Percentiles rank a stretch among this genome's conserved stretches.
phyloP scores from a whole-genome alignment of 805 yeast genomes.

The Starmerella stigmatis region DNA sequence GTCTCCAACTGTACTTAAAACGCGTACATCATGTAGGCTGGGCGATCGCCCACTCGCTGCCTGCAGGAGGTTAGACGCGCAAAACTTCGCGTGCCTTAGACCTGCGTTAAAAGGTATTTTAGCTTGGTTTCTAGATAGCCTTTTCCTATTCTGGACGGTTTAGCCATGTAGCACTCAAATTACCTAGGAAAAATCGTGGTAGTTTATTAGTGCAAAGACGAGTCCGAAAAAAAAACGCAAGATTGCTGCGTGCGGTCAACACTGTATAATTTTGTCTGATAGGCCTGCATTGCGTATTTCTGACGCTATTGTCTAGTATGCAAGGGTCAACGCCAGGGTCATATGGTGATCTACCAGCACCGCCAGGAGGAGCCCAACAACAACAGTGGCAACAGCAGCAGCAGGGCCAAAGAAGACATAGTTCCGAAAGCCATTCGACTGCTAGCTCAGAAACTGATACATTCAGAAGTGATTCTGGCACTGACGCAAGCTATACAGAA shows the following conservation, averaged over 20 bases:
- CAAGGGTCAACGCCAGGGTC: conserved; percentile 12
- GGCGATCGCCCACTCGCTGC: not conserved
- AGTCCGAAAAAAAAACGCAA: no score
- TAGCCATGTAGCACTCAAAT: conserved; percentile 13
- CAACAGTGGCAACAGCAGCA: not conserved
- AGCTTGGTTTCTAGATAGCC: conserved; percentile 10
- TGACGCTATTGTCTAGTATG: conserved; percentile 1
- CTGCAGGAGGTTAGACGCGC: not conserved
- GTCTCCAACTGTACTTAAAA: conserved; percentile 1
- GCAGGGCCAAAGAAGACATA: not conserved
- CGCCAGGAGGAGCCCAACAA: not conserved
- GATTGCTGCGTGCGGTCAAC: no score
- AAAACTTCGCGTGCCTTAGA: not conserved
- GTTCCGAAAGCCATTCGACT: no score
- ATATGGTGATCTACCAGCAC: not conserved
- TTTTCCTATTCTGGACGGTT: not conserved
- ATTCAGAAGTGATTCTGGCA: not conserved
- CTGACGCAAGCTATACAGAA: not conserved
- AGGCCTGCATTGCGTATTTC: not conserved
- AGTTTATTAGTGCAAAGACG: conserved; percentile 4
- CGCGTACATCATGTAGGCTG: not conserved
- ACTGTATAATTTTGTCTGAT: no score
- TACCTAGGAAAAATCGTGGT: not conserved
- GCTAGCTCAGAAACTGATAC: not conserved
- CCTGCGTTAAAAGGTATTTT: conserved; percentile 4